Base-by-base conservation (phyloP, 371 early-diverging fungal species). In the Mucor saturninus region DNA sequence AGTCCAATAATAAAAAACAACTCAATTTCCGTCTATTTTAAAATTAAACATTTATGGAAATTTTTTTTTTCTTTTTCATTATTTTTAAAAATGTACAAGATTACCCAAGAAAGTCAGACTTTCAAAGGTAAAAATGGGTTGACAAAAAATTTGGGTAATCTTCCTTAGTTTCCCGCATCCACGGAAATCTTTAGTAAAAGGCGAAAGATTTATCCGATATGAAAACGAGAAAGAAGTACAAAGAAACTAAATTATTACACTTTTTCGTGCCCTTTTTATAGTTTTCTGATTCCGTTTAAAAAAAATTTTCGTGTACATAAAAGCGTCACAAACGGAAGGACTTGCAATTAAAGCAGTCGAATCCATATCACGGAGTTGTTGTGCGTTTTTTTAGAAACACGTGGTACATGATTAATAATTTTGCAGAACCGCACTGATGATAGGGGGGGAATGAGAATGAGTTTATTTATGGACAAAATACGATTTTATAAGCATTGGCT, bases 101-200 rank as follows among this genome's bases (percentile, higher is more conserved):
- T 35, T 35, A 35, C 35, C 35, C 8, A 35, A 8, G 8, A 35
- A 35, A 35, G 0, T 2, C 6, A 35, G 35, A 0, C 35, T 43
- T 43, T 14, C 43, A n/a, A 14, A 40, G 26, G 21, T 21, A 45
- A 15, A 46, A 46, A 21, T 46, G 46, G 46, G 46, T 15, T 50
- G 9, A 50, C 72, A 72, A 78, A 78, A 78, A 78, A 78, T 78
- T 78, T 54, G 62, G 71, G 70, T 69, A 73, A 78, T 59, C 73
- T 71, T 71, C 75, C 65, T 74, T 72, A 51, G 61, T 66, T 71
- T 73, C 68, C 72, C 75, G 73, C 73, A 74, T 69, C 78, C 79
- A 78, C 79, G 79, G 79, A 78, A 78, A 78, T 78, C 79, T 78
- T 78, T 78, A 78, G 79, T 78, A 78, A 78, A 78, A 78, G 79